Evolutionary conservation across 2,329 filamentous ascomycete genomes (phyloP).

Genomic region (Intubia oerlemansii): DNA sequence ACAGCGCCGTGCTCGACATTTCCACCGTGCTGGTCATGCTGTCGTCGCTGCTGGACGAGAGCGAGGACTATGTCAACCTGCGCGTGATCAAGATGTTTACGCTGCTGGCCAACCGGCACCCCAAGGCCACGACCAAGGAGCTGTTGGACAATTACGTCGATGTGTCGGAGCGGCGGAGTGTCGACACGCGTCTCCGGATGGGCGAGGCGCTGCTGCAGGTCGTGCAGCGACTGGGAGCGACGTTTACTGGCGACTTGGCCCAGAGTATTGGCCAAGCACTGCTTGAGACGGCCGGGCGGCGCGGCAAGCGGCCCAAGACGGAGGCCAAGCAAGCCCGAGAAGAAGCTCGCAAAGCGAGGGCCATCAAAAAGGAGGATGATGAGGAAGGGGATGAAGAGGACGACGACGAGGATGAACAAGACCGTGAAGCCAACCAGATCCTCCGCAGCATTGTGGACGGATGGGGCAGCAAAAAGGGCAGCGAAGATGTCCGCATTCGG

Average conservation of each 20-base stretch:
- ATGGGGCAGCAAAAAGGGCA: slow-evolving; percentile 44
- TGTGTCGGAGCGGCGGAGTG: slow-evolving; percentile 28
- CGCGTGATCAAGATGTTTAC: slow-evolving; percentile 45
- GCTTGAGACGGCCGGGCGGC: slow-evolving; percentile 41
- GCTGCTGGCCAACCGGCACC: slow-evolving; percentile 37
- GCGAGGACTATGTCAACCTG: slow-evolving; percentile 51
- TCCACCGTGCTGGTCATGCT: slow-evolving; percentile 40
- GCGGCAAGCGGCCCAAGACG: slow-evolving; percentile 38
- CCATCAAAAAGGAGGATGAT: neutral
- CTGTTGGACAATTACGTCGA: slow-evolving; percentile 49
- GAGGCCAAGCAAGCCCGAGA: slow-evolving; percentile 31
- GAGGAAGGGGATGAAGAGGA: slow-evolving; percentile 22
- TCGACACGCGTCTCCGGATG: slow-evolving; percentile 45
- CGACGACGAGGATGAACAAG: slow-evolving; percentile 26
- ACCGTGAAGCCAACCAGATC: slow-evolving; percentile 24
- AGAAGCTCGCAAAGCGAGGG: neutral
- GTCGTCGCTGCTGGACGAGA: slow-evolving; percentile 39
- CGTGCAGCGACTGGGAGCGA: slow-evolving; percentile 35
- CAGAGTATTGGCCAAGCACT: slow-evolving; percentile 32
- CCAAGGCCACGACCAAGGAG: slow-evolving; percentile 37
- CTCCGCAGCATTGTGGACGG: slow-evolving; percentile 39
- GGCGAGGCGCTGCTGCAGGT: slow-evolving; percentile 46
- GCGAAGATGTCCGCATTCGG: slow-evolving; percentile 49
- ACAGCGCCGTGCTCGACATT: slow-evolving; percentile 42
- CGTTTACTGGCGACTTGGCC: slow-evolving; percentile 31